Evolutionary conservation across 148 eudicot species (phyloP).

Genomic region (Cornus suecica): DNA sequence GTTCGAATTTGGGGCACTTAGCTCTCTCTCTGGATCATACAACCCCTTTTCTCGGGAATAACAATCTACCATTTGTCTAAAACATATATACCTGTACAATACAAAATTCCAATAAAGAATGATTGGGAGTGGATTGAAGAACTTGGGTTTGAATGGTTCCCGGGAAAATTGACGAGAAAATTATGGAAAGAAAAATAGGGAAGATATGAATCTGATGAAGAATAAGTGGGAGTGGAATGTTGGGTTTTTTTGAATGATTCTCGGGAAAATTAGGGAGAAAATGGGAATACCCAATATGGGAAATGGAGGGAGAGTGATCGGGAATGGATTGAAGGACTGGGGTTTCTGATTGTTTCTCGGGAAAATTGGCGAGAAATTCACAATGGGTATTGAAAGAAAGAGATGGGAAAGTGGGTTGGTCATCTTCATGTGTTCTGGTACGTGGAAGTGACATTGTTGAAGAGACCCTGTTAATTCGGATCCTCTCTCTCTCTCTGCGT

Average conservation of each 20-base stretch:
- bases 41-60: neutral
- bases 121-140: neutral
- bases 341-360: neutral
- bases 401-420: neutral
- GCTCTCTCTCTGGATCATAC: neutral
- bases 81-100: neutral
- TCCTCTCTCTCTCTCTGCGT: conserved; percentile 18
- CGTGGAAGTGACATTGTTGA: conserved; percentile 33
- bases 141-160: neutral
- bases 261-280: no score
- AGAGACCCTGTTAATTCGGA: conserved; percentile 32
- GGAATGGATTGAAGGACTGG: neutral
- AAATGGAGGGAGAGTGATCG: neutral
- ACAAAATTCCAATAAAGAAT: neutral
- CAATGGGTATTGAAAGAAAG: neutral
- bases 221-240: neutral
- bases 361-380: neutral
- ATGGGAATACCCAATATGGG: neutral
- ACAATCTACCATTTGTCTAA: neutral
- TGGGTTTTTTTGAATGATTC: neutral
- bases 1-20: neutral
- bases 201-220: neutral
- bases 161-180: no score
- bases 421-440: conserved; percentile 19
- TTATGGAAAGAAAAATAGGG: no score